Percentiles rank a stretch among this genome's conserved stretches.
These are phyloP conservation scores for Helianthus annuus DNA, from an alignment of 129 eudicot species.

Conservation along the genomic window HanXRQr2.0-SUNRISE NC_035440.2:38849215-38849714, in stretches of 20 bases:
- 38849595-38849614: not conserved
- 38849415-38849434: not conserved
- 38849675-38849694: not conserved
- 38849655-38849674: not conserved
- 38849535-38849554: constrained; percentile 24
- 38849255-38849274: too few relatives aligned
- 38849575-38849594: not conserved
- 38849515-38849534: constrained; percentile 14
- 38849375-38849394: not conserved
- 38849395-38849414: not conserved
- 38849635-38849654: not conserved
- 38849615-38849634: not conserved
- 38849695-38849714: not conserved
- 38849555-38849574: not conserved
- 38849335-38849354: too few relatives aligned
- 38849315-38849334: too few relatives aligned
- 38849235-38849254: too few relatives aligned
- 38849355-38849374: too few relatives aligned
- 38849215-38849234: too few relatives aligned
- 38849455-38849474: constrained; percentile 26
- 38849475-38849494: constrained; percentile 36
- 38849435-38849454: not conserved
- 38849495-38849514: constrained; percentile 32
- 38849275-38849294: too few relatives aligned
- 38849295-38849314: too few relatives aligned